Evolutionary conservation across 495 filamentous ascomycete genomes (phyloP).

Genomic region (Choiromyces venosus): DNA sequence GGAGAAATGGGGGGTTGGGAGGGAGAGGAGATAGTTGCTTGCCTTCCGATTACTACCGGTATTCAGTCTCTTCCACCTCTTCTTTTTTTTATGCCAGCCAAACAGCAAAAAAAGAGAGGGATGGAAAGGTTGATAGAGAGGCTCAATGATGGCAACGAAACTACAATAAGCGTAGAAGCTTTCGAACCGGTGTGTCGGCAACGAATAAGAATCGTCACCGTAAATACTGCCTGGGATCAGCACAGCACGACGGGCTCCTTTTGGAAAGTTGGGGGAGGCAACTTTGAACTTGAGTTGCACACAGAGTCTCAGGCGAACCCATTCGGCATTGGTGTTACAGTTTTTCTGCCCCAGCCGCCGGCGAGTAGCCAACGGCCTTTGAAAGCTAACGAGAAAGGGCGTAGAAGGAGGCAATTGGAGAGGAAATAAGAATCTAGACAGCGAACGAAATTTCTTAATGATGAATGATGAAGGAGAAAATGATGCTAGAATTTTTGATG

Average conservation of each 20-base stretch:
- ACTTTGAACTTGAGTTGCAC: not conserved
- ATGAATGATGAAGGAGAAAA: not conserved
- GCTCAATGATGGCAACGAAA: not conserved
- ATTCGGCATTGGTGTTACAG: not conserved
- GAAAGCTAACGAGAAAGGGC: not conserved
- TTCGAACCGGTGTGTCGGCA: not conserved
- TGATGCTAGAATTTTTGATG: not conserved
- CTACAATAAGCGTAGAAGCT: not conserved
- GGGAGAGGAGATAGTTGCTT: not conserved
- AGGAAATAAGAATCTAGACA: not conserved
- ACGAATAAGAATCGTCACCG: not conserved
- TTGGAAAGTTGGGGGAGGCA: not conserved
- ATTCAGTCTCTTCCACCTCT: not conserved
- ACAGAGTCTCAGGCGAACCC: not conserved
- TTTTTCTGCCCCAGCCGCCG: not conserved
- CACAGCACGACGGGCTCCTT: not conserved
- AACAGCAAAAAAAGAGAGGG: not conserved
- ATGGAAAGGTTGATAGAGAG: not conserved
- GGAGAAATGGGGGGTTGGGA: not conserved
- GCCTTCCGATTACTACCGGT: not conserved
- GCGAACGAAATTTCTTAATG: not conserved
- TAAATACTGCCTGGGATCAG: not conserved
- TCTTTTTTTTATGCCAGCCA: not conserved
- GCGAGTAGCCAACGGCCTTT: not conserved
- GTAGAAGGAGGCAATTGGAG: slow-evolving; percentile 1